Conservation (phyloP, 768 basidiomycete genomes). For the Tephrocybe sp. region DNA sequence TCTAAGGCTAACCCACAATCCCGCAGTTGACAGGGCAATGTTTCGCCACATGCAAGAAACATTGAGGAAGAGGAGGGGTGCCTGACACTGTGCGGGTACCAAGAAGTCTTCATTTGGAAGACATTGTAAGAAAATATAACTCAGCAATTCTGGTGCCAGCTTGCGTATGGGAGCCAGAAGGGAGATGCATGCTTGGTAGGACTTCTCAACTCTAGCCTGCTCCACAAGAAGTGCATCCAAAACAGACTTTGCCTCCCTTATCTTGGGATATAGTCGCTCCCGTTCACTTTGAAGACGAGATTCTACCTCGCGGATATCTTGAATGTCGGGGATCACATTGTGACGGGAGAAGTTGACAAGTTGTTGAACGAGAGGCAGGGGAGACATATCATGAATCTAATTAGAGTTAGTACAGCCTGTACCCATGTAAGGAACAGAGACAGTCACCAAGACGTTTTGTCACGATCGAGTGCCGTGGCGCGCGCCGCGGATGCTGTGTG, state of each 20-base stretch:
- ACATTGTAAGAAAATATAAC: slow-evolving; percentile 1
- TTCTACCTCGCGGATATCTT: background rate
- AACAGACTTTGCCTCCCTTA: slow-evolving; percentile 5
- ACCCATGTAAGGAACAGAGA: too few relatives aligned
- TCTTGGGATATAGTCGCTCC: background rate
- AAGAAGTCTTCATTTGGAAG: slow-evolving; percentile 3
- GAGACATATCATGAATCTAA: background rate
- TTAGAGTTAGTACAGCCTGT: background rate
- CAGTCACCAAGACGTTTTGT: too few relatives aligned
- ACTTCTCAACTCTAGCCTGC: background rate
- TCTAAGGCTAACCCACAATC: slow-evolving; percentile 7
- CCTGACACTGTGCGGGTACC: background rate
- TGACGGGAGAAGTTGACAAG: background rate
- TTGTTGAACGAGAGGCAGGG: background rate
- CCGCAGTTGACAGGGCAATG: slow-evolving; percentile 8
- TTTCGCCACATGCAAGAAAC: slow-evolving; percentile 9
- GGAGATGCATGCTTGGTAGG: slow-evolving; percentile 3
- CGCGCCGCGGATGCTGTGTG: too few relatives aligned
- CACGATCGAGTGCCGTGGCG: too few relatives aligned
- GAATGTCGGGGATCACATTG: background rate
- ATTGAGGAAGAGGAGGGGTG: slow-evolving; percentile 6
- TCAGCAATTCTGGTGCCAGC: slow-evolving; percentile 4
- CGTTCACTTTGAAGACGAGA: background rate
- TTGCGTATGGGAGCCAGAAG: slow-evolving; percentile 9
- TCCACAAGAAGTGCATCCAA: slow-evolving; percentile 4